phyloP scores from a whole-genome alignment of 768 basidiomycete species.

The Boletus subcaerulescens region DNA sequence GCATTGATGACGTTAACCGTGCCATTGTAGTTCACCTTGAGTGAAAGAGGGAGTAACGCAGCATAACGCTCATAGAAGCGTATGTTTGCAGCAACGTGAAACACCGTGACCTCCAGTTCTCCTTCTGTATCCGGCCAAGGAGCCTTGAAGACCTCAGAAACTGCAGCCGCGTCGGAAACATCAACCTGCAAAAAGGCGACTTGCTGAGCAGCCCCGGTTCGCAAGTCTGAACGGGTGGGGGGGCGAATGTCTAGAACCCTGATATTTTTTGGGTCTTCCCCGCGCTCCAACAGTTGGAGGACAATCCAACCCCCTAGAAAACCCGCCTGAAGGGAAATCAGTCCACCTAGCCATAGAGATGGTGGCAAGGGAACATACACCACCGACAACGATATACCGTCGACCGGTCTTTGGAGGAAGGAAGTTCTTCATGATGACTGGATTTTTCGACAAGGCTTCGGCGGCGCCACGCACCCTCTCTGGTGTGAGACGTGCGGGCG shows the following conservation, averaged over 20 bases:
- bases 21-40: conserved; percentile 62
- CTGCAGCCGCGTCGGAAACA: conserved; percentile 49
- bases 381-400: conserved; percentile 73
- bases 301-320: conserved; percentile 81
- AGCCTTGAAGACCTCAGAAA: conserved; percentile 58
- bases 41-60: conserved; percentile 50
- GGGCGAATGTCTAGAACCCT: conserved; percentile 65
- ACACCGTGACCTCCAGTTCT: conserved; percentile 51
- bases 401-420: conserved; percentile 69
- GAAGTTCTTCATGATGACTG: conserved; percentile 40
- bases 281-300: conserved; percentile 61
- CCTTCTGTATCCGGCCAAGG: conserved; percentile 51
- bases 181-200: conserved; percentile 60
- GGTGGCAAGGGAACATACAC: conserved; percentile 44
- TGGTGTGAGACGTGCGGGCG: conserved; percentile 49
- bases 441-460: conserved; percentile 32
- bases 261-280: conserved; percentile 64
- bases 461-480: conserved; percentile 42
- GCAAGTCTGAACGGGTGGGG: conserved; percentile 57
- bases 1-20: conserved; percentile 66
- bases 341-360: background rate
- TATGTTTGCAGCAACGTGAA: conserved; percentile 76
- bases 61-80: conserved; percentile 69
- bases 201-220: conserved; percentile 46
- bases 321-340: conserved; percentile 47